Conservation (phyloP, 2,329 filamentous ascomycete species). For the Tolypocladium guangdongense region DNA sequence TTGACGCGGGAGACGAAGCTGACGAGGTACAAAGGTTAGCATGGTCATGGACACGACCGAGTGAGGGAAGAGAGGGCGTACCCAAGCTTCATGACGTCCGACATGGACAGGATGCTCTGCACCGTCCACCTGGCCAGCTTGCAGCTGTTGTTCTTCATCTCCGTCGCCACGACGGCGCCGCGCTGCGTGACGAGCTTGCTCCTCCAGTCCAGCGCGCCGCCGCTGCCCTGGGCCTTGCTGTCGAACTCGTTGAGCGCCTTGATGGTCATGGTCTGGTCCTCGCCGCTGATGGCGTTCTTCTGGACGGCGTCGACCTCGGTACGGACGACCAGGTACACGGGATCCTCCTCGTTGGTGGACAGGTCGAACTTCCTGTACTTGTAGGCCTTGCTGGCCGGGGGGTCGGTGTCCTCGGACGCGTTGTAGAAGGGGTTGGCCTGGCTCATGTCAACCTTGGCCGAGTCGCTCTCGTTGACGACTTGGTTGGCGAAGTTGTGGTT, state of each 20-base stretch:
- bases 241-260: conserved; percentile 99
- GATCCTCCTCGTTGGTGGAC: conserved; percentile 88
- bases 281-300: conserved; percentile 86
- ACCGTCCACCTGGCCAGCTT: conserved; percentile 97
- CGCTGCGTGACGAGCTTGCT: conserved; percentile 89
- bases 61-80: conserved; percentile 31
- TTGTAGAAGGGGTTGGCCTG: conserved; percentile 98
- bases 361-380: conserved; percentile 97
- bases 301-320: conserved; percentile 92
- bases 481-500: conserved; percentile 99
- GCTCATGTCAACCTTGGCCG: conserved; percentile 69
- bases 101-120: conserved; percentile 90
- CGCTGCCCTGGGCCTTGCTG: conserved; percentile 90
- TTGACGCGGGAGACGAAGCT: conserved; percentile 93
- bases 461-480: conserved; percentile 74
- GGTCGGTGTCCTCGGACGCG: conserved; percentile 80
- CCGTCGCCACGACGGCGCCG: conserved; percentile 93
- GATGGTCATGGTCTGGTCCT: conserved; percentile 84
- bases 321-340: conserved; percentile 83
- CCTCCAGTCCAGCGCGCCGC: conserved; percentile 93
- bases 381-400: conserved; percentile 92
- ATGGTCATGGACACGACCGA: not conserved
- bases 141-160: conserved; percentile 99
- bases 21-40: conserved; percentile 15
- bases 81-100: conserved; percentile 98